Base-by-base conservation (phyloP, 768 basidiomycete species). In the Hericium rajendrae region DNA sequence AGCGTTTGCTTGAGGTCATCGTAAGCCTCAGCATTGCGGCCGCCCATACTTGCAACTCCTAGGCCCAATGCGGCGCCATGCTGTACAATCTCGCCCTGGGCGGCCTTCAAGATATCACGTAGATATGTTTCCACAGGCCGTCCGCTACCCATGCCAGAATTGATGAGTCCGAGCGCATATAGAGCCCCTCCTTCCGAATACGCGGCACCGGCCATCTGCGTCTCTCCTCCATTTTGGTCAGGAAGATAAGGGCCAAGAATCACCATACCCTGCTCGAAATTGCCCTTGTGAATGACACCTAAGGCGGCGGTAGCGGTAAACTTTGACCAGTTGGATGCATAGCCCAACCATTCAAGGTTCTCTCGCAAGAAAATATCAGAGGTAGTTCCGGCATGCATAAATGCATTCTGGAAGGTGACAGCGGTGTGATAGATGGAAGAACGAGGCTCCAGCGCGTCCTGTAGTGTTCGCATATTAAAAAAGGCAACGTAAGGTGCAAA, bases 341-440 rank as follows among this genome's bases (percentile, higher is more conserved):
- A 80, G 10, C 84, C 90, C 4, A 99, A 82, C 94, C 94, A 99
- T 68, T 97, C 95, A 38, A 99, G 80, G 69, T 98, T 98, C 54
- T 97, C 91, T 12, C 94, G 85, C 18, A 99, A 76, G 74, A 98
- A 99, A 24, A 80, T 68, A 66, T 99, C 97, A 1, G 94, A 94
- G 0, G 94, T 93, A 3, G 97, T 99, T 50, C 97, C 97, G n/a
- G 95, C 85, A 67, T 97, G 87, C 84, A 95, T 94, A 70, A 94
- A 98, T 1, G 97, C 94, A 70, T 99, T 97, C 69, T 94, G 91
- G 57, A 99, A 81, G 8, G 94, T 94, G 61, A 99, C 81, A 4
- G 97, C 94, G 5, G 92, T 94, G 73, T 99, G 97, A 69, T 94
- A 98, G 67, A 99, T 91, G 18, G 95, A 98, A 22, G 91, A 94